Base-by-base conservation (phyloP, 768 basidiomycete genomes). In the Leccinum broughii region DNA sequence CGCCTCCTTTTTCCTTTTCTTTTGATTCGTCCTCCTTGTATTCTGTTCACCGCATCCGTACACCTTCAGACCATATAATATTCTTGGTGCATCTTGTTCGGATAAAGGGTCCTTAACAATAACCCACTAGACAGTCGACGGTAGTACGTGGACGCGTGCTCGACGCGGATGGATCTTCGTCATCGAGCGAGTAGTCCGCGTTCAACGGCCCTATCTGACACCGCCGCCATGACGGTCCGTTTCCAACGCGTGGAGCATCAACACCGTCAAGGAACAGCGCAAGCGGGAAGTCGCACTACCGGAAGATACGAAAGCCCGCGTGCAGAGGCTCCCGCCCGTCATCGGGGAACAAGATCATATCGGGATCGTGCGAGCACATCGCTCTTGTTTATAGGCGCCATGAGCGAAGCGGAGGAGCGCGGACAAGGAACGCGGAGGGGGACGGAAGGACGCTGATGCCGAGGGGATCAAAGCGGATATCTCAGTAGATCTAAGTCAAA, bases 271-370 rank as follows among this genome's bases (percentile, higher is more conserved):
- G 30, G 41, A 56, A 15, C 59, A 57, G 34, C 52, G 56, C 4
- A 32, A 66, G 56, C 56, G 54, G 58, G 55, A 64, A 48, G 56
- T 64, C 14, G 51, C 35, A 59, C 35, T 56, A 8, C 65, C 55
- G 46, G 48, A 61, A 46, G 68, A 61, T 30, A 54, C 54, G 3
- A 62, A 57, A 39, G 51, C 49, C 39, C 49, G 28, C 28, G 30
- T 28, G 34, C 8, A 35, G 46, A 44, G 59, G 14, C 56, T 13
- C 34, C 34, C 62, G 30, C 39, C 57, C 26, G 57, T 60, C 34
- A 62, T 57, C 53, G 54, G 58, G 58, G 35, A 41, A 30, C 56
- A 11, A 55, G 39, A 30, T 66, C 37, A 41, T 51, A 54, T 52
- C 28, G 32, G 59, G 59, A 55, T 15, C 50, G 56, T 57, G 59